A percentile compares a stretch with the other conserved stretches of the same genome.
Evolutionary conservation across 2,329 filamentous ascomycete genomes (phyloP).

Genomic region (Allantophomopsis lycopodina): DNA sequence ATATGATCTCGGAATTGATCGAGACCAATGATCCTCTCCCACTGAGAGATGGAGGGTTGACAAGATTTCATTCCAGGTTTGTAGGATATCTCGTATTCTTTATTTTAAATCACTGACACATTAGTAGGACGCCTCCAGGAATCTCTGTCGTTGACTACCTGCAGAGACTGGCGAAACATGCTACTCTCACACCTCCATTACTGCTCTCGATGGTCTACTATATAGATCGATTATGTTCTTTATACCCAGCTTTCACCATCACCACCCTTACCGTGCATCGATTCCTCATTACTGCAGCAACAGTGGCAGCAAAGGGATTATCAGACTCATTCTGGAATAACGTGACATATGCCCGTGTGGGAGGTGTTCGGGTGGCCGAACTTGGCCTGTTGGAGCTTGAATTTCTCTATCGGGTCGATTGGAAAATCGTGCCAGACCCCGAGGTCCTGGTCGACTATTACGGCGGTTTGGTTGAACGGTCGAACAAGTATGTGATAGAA

Average conservation of each 20-base stretch:
- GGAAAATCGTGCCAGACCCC: slow-evolving; percentile 92
- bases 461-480: slow-evolving; percentile 62
- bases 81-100: neutral
- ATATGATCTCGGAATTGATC: slow-evolving; percentile 93
- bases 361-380: slow-evolving; percentile 81
- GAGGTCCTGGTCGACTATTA: slow-evolving; percentile 93
- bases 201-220: slow-evolving; percentile 99
- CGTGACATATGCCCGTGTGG: slow-evolving; percentile 85
- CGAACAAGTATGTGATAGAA: slow-evolving; percentile 39
- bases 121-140: slow-evolving; percentile 55
- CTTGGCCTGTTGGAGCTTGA: slow-evolving; percentile 86
- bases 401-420: slow-evolving; percentile 83
- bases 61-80: slow-evolving; percentile 87
- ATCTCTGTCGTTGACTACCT: slow-evolving; percentile 94
- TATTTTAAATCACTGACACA: slow-evolving; percentile 5
- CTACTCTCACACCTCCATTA: slow-evolving; percentile 82
- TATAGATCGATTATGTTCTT: slow-evolving; percentile 83
- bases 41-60: slow-evolving; percentile 72
- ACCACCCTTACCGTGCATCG: slow-evolving; percentile 94
- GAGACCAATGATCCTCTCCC: slow-evolving; percentile 83
- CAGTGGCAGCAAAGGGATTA: slow-evolving; percentile 88
- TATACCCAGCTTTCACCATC: slow-evolving; percentile 92
- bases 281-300: slow-evolving; percentile 90
- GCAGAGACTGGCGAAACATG: slow-evolving; percentile 82
- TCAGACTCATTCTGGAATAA: slow-evolving; percentile 99